Evolutionary conservation across 164 flowering plant genomes (phyloP).

Genomic region (Sedum album): DNA sequence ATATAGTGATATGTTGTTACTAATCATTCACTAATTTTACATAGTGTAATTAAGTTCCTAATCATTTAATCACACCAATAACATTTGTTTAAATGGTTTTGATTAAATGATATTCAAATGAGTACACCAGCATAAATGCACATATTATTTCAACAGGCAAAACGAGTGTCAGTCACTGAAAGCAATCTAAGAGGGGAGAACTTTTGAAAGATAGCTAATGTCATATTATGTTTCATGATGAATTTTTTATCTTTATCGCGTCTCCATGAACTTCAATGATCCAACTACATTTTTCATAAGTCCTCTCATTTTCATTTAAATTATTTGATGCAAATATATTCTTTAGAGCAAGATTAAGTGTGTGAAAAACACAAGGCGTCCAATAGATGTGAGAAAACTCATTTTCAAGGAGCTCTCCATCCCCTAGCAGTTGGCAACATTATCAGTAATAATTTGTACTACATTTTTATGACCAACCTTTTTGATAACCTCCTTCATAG

Average conservation of each 20-base stretch:
- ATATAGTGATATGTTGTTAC: no score
- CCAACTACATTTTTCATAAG: not conserved
- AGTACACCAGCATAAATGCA: no score
- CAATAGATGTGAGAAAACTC: conserved; percentile 7
- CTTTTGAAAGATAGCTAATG: not conserved
- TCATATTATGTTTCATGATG: conserved; percentile 9
- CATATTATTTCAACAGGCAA: no score
- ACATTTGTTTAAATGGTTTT: no score
- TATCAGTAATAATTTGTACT: not conserved
- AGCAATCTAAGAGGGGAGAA: not conserved
- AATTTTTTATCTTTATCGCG: not conserved
- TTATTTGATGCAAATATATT: conserved; percentile 17
- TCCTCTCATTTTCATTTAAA: not conserved
- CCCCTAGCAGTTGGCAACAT: not conserved
- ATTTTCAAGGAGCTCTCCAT: not conserved
- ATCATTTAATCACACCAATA: no score
- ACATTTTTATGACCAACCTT: not conserved
- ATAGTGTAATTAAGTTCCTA: no score
- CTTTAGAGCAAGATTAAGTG: conserved; percentile 15
- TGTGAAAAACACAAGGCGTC: conserved; percentile 17
- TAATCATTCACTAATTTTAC: no score
- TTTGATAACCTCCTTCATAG: not conserved
- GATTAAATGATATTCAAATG: no score
- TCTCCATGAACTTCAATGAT: conserved; percentile 7
- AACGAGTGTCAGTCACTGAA: conserved; percentile 5